Evolutionary conservation across 805 yeast species (phyloP), one percentile per base, ranked within the genome.

Genomic region (Suhomyces pyralidae): DNA sequence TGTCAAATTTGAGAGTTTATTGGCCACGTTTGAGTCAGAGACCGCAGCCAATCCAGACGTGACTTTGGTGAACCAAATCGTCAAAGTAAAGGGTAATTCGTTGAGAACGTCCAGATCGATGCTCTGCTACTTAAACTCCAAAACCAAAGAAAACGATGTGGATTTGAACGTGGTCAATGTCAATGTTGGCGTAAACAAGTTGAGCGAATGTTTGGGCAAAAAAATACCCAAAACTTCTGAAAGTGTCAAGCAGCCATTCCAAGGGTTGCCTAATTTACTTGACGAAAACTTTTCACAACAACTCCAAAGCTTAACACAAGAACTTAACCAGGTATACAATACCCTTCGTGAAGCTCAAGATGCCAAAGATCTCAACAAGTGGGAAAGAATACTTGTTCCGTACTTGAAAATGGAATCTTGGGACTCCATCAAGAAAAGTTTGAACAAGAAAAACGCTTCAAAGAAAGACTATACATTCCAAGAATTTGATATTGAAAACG

Each of bases 191-290:
- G 69, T 81, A 36, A 88, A 89, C 60, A 81, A 80, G 48, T 73
- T 89, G 53, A 80, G 82, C 54, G 91, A 88, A 59, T 82, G 88
- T 10, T 64, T 89, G 26, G 92, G 92, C 25, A 86, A 83, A 61
- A 81, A 85, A 38, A 71, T 83, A 44, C 40, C 40, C n/a, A 47
- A 19, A 25, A 10, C 20, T 7, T 14, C 40, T 50, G 17, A 42
- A 46, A 6, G 14, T 8, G 14, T 5, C 48, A 14, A 61, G 38
- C 46, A 45, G 10, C 50, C 48, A 2, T 60, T 76, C 58, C 62
- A 56, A 49, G 72, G 73, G 2, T 51, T 69, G 25, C 59, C 67
- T 9, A 57, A 58, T 44, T 55, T 69, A 46, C 53, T 58, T n/a
- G 63, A 61, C 12, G 60, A 57, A 2, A 53, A 63, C 38, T 58